Percentiles rank a stretch among this genome's conserved stretches.
Evolutionary conservation across 371 early-diverging fungal species (phyloP).

Genomic region (Vavraia culicis): DNA sequence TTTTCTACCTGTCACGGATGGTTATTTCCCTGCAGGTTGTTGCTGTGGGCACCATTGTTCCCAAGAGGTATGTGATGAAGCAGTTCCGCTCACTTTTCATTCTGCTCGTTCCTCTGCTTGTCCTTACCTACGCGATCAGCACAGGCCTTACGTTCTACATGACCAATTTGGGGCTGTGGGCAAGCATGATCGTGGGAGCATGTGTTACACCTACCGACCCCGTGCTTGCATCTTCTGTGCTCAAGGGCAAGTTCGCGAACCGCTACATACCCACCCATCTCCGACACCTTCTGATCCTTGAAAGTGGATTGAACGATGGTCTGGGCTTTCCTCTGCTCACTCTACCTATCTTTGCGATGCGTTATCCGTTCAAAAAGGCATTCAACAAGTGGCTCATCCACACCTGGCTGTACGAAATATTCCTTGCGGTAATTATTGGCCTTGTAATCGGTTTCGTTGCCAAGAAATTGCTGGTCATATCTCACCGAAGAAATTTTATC

Average conservation of each 20-base stretch:
- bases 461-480: slow-evolving; percentile 50
- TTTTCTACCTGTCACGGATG: slow-evolving; percentile 39
- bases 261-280: slow-evolving; percentile 56
- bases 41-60: slow-evolving; percentile 36
- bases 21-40: slow-evolving; percentile 42
- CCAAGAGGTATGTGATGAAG: slow-evolving; percentile 32
- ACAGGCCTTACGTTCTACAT: slow-evolving; percentile 51
- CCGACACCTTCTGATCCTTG: slow-evolving; percentile 58
- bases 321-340: slow-evolving; percentile 61
- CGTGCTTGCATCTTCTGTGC: slow-evolving; percentile 66
- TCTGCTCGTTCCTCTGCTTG: slow-evolving; percentile 59
- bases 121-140: slow-evolving; percentile 59
- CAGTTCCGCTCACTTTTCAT: slow-evolving; percentile 49
- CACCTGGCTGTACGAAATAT: slow-evolving; percentile 40
- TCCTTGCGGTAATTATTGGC: slow-evolving; percentile 57
- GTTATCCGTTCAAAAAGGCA: slow-evolving; percentile 7
- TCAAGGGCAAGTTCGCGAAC: slow-evolving; percentile 74
- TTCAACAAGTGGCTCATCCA: slow-evolving; percentile 24
- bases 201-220: slow-evolving; percentile 82
- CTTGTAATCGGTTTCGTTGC: slow-evolving; percentile 51
- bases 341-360: slow-evolving; percentile 45
- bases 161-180: slow-evolving; percentile 1
- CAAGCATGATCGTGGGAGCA: slow-evolving; percentile 51
- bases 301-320: slow-evolving; percentile 49
- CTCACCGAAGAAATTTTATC: slow-evolving; percentile 53